These are phyloP conservation scores for Taphrina sp. DNA, from an alignment of 1,139 yeast genomes.

Conservation along the genomic window DNA sequence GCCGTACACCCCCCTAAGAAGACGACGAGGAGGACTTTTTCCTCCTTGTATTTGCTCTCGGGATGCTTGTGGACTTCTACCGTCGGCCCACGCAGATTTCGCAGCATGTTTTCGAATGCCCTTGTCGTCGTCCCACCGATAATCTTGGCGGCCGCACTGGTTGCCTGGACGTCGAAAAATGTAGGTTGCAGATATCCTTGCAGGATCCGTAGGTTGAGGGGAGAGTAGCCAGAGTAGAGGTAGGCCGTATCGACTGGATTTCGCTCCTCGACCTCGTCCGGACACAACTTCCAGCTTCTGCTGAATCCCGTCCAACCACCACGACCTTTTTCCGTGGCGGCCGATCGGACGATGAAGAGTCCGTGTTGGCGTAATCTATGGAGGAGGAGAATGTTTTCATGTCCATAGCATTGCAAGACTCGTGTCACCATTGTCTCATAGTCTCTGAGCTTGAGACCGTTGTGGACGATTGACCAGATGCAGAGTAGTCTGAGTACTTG, in stretches of 20 bases:
- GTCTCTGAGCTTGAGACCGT: constrained; percentile 65
- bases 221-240: constrained; percentile 52
- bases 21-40: constrained; percentile 50
- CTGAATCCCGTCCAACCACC: constrained; percentile 24
- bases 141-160: constrained; percentile 36
- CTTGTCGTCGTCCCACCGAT: not conserved
- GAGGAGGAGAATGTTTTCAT: constrained; percentile 49
- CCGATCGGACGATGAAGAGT: constrained; percentile 40
- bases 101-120: constrained; percentile 43
- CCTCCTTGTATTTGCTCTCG: constrained; percentile 37
- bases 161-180: constrained; percentile 43
- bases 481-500: constrained; percentile 54
- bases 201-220: constrained; percentile 49
- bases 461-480: constrained; percentile 58
- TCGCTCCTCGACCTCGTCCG: constrained; percentile 43
- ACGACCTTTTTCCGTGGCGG: constrained; percentile 35
- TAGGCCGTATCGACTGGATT: constrained; percentile 44
- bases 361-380: constrained; percentile 49
- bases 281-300: constrained; percentile 40
- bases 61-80: constrained; percentile 42
- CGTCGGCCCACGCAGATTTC: constrained; percentile 44
- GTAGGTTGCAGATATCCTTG: constrained; percentile 42
- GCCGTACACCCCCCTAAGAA: constrained; percentile 79
- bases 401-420: constrained; percentile 60
- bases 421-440: constrained; percentile 53